Evolutionary conservation across 2,329 filamentous ascomycete genomes (phyloP), one percentile per base, ranked within the genome.

Genomic region (Acrocalymma vagum): DNA sequence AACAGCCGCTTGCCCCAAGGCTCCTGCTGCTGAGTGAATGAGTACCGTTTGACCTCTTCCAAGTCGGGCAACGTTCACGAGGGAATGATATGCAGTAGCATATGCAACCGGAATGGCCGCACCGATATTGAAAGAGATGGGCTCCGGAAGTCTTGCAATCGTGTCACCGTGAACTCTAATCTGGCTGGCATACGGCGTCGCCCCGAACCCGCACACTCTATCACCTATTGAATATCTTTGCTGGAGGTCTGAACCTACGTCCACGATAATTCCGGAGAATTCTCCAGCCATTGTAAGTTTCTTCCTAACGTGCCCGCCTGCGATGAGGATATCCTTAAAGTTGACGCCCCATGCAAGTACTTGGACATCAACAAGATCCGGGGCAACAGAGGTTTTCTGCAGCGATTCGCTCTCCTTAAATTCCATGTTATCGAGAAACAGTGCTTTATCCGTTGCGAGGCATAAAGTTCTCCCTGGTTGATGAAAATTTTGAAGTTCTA

Each of bases 21-120:
- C 22, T 8, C n/a, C n/a, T 10, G 38, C 45, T 2, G 61, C 63
- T 4, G 51, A 38, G 20, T 65, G 61, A 5, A 72, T 65, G 11
- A 72, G 52, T 11, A 72, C 50, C 2, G 23, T 42, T 2, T 58
- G 45, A 1, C 40, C 45, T 16, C 39, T 31, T 1, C 17, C 10
- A 5, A 62, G 11, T 10, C 29, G 39, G 5, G 45, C 60, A 2
- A 51, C 29, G 11, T 57, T 28, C 1, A 48, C 29, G 9, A 63
- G 31, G 0, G 50, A 34, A 31, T 54, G 34, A 21, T 44, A 55
- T 2, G 48, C 53, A 3, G 58, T 61, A 8, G 23, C 29, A 29
- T 48, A 48, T 3, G 53, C 43, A 13, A 53, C 14, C 1, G 57
- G 57, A 5, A 62, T 20, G 0, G 53, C 41, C 15, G 57, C 50